phyloP scores from a whole-genome alignment of 768 basidiomycete species.

The Lepiota subincarnata region DNA sequence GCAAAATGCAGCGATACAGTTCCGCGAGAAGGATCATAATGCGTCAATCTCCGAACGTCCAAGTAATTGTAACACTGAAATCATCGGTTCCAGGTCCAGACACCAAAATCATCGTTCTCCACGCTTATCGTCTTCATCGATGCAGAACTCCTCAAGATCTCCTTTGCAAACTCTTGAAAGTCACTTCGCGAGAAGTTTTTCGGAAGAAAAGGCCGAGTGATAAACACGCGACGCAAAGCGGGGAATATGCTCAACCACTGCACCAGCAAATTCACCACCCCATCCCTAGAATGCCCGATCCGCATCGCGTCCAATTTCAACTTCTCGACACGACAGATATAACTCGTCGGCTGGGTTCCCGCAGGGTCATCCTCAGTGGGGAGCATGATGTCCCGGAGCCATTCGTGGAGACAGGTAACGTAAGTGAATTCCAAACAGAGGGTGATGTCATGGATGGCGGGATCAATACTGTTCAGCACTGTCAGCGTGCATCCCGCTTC shows the following conservation, averaged over 20 bases:
- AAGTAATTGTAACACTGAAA: neutral
- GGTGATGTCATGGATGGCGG: conserved; percentile 9
- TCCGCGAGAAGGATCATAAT: too few species aligned
- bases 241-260: conserved; percentile 12
- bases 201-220: conserved; percentile 9
- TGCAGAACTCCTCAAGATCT: neutral
- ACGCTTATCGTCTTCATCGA: conserved; percentile 4
- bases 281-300: conserved; percentile 1
- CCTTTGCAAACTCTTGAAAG: conserved; percentile 6
- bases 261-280: neutral
- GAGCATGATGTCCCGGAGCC: conserved; percentile 4
- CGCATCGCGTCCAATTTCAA: conserved; percentile 5
- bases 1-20: too few species aligned
- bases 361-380: neutral
- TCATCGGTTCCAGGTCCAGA: conserved; percentile 6
- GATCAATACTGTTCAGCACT: too few species aligned
- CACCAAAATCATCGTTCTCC: neutral
- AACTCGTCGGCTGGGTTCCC: neutral
- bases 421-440: conserved; percentile 8
- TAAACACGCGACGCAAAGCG: conserved; percentile 4
- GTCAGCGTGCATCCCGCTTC: too few species aligned
- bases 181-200: neutral
- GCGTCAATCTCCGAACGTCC: too few species aligned
- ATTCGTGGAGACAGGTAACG: neutral
- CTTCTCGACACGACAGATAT: neutral